Evolutionary conservation across 2,329 filamentous ascomycete species (phyloP).

Genomic region (Hysterium pulicare): DNA sequence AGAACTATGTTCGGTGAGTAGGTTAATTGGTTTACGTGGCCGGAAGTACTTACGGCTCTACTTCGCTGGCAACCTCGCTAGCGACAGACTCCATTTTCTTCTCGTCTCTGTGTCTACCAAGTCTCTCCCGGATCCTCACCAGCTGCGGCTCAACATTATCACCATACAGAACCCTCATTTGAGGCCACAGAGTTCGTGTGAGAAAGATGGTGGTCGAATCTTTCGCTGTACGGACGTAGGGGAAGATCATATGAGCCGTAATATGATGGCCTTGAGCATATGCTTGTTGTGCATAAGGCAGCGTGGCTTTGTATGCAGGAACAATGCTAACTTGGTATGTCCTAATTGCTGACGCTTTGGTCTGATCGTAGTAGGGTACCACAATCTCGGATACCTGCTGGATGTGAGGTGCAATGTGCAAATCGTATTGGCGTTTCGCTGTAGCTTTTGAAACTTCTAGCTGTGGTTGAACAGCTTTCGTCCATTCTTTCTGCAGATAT

Average conservation of each 20-base stretch:
- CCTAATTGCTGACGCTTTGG: conserved; percentile 60
- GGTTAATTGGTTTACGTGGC: too few relatives aligned
- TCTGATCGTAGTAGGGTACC: conserved; percentile 69
- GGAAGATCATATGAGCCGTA: conserved; percentile 66
- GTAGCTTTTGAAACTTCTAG: conserved; percentile 62
- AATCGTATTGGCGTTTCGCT: conserved; percentile 64
- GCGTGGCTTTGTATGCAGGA: conserved; percentile 70
- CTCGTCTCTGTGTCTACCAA: conserved; percentile 70
- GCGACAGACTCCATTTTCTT: conserved; percentile 60
- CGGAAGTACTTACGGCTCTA: conserved; percentile 25
- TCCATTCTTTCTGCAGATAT: conserved; percentile 72
- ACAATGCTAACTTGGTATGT: conserved; percentile 70
- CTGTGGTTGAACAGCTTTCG: conserved; percentile 72
- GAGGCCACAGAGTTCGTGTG: conserved; percentile 75
- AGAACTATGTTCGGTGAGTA: too few relatives aligned
- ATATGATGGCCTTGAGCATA: conserved; percentile 67
- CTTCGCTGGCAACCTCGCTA: conserved; percentile 48
- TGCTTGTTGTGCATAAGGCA: conserved; percentile 68
- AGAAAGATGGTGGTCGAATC: conserved; percentile 68
- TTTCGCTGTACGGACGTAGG: conserved; percentile 68
- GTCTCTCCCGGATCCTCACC: conserved; percentile 82
- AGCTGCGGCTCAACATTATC: conserved; percentile 96
- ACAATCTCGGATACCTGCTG: conserved; percentile 56
- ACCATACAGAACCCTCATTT: conserved; percentile 73
- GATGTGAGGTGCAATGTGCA: conserved; percentile 70